Percentiles rank a stretch among this genome's conserved stretches.
Conservation (phyloP, 176 grass and related monocot species). For the Carex kokanica region DNA sequence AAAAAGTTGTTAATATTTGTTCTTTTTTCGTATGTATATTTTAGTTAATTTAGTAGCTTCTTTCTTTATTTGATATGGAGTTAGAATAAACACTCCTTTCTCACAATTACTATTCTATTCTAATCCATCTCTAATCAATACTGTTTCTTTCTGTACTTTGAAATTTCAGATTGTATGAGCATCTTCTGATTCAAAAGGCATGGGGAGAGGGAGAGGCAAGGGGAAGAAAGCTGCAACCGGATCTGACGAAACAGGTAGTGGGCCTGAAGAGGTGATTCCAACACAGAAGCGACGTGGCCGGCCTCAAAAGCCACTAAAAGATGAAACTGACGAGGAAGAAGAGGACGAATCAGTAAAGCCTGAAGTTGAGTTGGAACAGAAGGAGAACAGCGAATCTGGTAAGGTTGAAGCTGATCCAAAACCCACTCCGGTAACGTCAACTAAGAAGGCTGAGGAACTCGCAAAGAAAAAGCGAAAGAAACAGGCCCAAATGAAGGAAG, state of each 20-base stretch:
- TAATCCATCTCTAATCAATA: not conserved
- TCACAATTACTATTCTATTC: not conserved
- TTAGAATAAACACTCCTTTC: not conserved
- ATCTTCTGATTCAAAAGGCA: slow-evolving; percentile 21
- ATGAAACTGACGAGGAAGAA: slow-evolving; percentile 44
- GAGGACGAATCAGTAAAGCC: slow-evolving; percentile 16
- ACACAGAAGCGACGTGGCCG: slow-evolving; percentile 57
- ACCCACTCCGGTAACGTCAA: not conserved
- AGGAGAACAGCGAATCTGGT: slow-evolving; percentile 22
- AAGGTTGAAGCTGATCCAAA: slow-evolving; percentile 33
- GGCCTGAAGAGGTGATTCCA: slow-evolving; percentile 55
- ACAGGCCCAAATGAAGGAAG: slow-evolving; percentile 23
- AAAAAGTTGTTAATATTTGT: not conserved
- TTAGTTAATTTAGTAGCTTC: slow-evolving; percentile 10
- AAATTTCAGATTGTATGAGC: slow-evolving; percentile 21
- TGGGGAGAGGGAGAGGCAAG: slow-evolving; percentile 83
- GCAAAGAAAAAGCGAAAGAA: slow-evolving; percentile 41
- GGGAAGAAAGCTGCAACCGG: slow-evolving; percentile 36
- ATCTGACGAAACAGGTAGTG: slow-evolving; percentile 51
- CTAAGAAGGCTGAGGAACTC: slow-evolving; percentile 31
- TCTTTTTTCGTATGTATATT: not conserved
- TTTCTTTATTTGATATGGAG: not conserved
- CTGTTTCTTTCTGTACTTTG: not conserved
- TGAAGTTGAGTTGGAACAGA: not conserved
- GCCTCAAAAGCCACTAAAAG: slow-evolving; percentile 53